Base-by-base conservation (phyloP, 192 early-diverging fungal species). In the Spizellomyces sp. region DNA sequence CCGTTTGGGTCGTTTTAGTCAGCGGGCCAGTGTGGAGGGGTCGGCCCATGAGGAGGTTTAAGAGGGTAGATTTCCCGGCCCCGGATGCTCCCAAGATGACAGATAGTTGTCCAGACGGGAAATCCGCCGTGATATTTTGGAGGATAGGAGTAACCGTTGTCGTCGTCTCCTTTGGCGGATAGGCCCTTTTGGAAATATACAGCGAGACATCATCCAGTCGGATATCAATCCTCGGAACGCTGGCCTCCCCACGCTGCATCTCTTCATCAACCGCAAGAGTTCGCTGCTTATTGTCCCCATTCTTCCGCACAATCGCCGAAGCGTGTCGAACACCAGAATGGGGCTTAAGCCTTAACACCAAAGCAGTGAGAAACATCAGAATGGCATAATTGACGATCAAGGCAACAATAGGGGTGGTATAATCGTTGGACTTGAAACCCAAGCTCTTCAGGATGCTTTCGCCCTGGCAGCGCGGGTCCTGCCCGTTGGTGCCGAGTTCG, bases 81-180 rank as follows among this genome's bases (percentile, higher is more conserved):
- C 84, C 84, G 15, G 73, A 76, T 4, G 79, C 66, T 1, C 84
- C 84, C 27, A 83, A 73, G 67, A 86, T 77, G 15, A 82, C 77
- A 9, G 76, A 75, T 36, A 86, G 68, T 41, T 78, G 47, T 10
- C 79, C 79, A 21, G 75, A 62, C 9, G 48, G 64, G 52, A 86
- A 78, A 0, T 19, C 5, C 8, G 71, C 66, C 22, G 59, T 48
- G n/a, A 83, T 62, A 52, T 36, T 54, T n/a, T 80, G 57, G 46
- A 83, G 52, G 66, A 83, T 77, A 12, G 61, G 48, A 6, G 45
- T 46, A 64, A 60, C 27, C 42, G 44, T 21, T 27, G 64, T 42
- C 9, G 41, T n/a, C 44, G 45, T 15, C 45, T 36, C 60, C 48
- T 71, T 64, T 15, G 9, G 0, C 15, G 42, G 12, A 17, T 50